A percentile compares a stretch with the other conserved stretches of the same genome.
phyloP scores from a whole-genome alignment of 2,329 filamentous ascomycete species.

The Pseudophaeomoniella oleicola region DNA sequence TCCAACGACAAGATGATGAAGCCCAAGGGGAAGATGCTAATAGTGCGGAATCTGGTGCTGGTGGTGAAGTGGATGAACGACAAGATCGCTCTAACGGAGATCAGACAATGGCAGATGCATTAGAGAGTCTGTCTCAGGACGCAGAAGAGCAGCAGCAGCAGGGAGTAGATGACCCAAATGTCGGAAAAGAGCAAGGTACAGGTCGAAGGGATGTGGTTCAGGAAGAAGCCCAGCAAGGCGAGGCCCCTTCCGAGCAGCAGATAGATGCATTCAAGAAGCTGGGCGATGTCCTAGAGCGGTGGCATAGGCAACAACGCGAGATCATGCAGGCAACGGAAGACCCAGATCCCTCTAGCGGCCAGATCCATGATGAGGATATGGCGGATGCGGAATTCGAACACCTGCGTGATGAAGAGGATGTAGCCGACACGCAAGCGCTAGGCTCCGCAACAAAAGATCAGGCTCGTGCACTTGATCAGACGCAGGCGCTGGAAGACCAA shows the following conservation, averaged over 20 bases:
- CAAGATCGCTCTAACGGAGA: conserved; percentile 13
- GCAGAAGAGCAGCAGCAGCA: conserved; percentile 8
- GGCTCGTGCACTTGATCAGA: conserved; percentile 69
- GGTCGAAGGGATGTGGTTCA: conserved; percentile 9
- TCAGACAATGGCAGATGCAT: conserved; percentile 8
- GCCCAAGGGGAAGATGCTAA: conserved; percentile 30
- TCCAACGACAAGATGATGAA: conserved; percentile 18
- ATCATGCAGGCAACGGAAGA: conserved; percentile 50
- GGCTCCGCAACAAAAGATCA: conserved; percentile 81
- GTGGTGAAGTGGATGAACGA: conserved; percentile 6
- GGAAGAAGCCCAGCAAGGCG: conserved; percentile 9
- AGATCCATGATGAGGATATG: conserved; percentile 53
- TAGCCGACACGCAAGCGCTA: conserved; percentile 80
- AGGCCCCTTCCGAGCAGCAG: conserved; percentile 16
- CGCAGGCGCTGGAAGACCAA: conserved; percentile 66
- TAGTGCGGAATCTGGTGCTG: conserved; percentile 26
- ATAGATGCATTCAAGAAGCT: conserved; percentile 81
- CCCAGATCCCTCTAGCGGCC: conserved; percentile 15
- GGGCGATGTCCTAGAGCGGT: conserved; percentile 80
- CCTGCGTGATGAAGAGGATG: conserved; percentile 65
- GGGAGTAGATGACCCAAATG: conserved; percentile 8
- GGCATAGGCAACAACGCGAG: conserved; percentile 77
- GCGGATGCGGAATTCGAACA: conserved; percentile 82
- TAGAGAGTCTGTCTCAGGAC: conserved; percentile 3
- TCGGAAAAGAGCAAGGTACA: conserved; percentile 9